These are phyloP conservation scores for Osmanthus fragrans DNA, from an alignment of 257 asterid genomes.

Conservation along the genomic window DNA sequence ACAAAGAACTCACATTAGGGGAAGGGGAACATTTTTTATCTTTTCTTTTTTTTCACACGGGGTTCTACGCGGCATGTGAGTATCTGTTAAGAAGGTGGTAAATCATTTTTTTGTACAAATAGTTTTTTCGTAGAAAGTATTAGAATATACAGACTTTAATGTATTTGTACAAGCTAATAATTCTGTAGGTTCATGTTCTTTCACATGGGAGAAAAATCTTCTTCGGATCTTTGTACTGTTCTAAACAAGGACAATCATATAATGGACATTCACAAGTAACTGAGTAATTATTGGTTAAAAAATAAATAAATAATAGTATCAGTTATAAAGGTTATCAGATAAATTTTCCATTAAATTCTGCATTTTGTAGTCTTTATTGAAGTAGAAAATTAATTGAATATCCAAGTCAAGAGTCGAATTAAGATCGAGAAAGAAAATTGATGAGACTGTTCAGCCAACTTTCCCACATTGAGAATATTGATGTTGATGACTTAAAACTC, in stretches of 20 bases:
- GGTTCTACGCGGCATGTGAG: no score
- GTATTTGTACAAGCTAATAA: background rate
- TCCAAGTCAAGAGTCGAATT: background rate
- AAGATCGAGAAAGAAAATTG: no score
- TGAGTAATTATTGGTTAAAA: background rate
- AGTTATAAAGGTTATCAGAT: background rate
- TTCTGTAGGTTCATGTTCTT: constrained; percentile 1
- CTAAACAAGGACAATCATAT: background rate
- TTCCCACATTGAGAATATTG: background rate
- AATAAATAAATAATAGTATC: background rate
- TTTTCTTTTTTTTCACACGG: no score
- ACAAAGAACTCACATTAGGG: no score
- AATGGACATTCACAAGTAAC: background rate
- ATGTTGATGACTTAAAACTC: no score
- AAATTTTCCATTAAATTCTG: background rate
- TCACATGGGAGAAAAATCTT: constrained; percentile 7
- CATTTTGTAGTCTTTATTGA: no score
- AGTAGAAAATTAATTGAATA: no score
- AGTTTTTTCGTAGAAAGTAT: no score
- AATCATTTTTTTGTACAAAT: no score
- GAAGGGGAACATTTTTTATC: no score
- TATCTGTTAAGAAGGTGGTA: no score
- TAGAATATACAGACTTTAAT: background rate
- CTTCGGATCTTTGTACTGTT: background rate
- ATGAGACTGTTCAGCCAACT: background rate